A percentile compares a stretch with the other conserved stretches of the same genome.
Conservation (phyloP, 2,329 filamentous ascomycete genomes). For the Fusarium veterinarium region DNA sequence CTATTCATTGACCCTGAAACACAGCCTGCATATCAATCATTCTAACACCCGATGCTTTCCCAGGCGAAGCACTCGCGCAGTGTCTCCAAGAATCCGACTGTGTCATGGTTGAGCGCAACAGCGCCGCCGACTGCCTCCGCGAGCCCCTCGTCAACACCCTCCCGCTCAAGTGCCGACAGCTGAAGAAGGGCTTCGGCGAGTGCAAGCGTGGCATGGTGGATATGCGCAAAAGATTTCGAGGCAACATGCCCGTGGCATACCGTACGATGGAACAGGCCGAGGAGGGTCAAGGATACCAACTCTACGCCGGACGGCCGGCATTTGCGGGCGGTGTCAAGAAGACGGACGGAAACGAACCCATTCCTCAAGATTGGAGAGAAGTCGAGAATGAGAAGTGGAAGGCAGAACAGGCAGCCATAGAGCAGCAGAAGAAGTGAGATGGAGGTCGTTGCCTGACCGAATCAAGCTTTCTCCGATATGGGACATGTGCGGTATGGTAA, state of each 20-base stretch:
- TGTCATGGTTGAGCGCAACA: slow-evolving; percentile 90
- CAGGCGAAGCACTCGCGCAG: slow-evolving; percentile 90
- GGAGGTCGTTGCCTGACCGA: not conserved
- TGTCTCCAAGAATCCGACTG: slow-evolving; percentile 98
- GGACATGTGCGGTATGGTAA: not conserved
- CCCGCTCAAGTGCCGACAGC: slow-evolving; percentile 88
- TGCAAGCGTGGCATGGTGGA: slow-evolving; percentile 97
- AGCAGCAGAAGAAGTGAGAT: slow-evolving; percentile 43
- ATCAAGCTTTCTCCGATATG: not conserved
- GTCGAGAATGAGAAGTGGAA: slow-evolving; percentile 71
- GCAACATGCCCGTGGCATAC: slow-evolving; percentile 85
- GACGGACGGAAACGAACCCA: slow-evolving; percentile 75
- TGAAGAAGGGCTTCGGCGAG: slow-evolving; percentile 92
- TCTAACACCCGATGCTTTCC: slow-evolving; percentile 1
- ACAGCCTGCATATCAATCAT: not conserved
- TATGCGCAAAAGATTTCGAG: slow-evolving; percentile 98
- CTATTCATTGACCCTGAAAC: slow-evolving; percentile 33
- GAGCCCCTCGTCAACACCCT: slow-evolving; percentile 83
- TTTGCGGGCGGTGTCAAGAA: slow-evolving; percentile 73
- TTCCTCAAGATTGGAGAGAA: slow-evolving; percentile 71
- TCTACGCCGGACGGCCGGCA: slow-evolving; percentile 82
- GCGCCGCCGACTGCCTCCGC: slow-evolving; percentile 87
- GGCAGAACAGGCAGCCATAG: slow-evolving; percentile 47
- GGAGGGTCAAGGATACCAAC: slow-evolving; percentile 70
- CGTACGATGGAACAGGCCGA: slow-evolving; percentile 68